phyloP scores from a whole-genome alignment of 306 rosid genomes.

The Luffa aegyptiaca region DNA sequence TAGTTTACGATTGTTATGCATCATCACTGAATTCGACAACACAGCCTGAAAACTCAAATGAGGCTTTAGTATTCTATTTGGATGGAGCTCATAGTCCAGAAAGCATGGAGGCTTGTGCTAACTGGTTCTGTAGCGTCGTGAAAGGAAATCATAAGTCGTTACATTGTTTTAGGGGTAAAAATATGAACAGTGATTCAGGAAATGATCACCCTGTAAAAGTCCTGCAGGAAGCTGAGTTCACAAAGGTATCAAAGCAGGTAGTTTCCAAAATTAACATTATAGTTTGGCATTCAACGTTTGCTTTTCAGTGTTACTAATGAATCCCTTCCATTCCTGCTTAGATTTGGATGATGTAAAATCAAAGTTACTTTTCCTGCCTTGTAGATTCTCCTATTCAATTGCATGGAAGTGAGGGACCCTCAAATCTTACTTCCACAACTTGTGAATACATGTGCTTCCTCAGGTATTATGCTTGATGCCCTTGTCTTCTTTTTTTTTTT shows the following conservation, averaged over 20 bases:
- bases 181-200: constrained; percentile 16
- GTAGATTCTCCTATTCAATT: constrained; percentile 77
- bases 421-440: constrained; percentile 54
- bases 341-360: neutral
- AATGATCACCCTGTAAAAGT: constrained; percentile 23
- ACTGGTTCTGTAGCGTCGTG: constrained; percentile 36
- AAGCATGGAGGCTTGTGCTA: constrained; percentile 63
- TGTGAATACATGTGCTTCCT: constrained; percentile 49
- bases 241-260: constrained; percentile 40
- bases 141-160: constrained; percentile 19
- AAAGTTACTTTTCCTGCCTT: constrained; percentile 12
- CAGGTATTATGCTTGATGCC: constrained; percentile 32
- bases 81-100: constrained; percentile 94
- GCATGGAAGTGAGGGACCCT: constrained; percentile 72
- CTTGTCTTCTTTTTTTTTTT: neutral
- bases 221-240: constrained; percentile 14
- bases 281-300: neutral
- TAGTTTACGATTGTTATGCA: constrained; percentile 30
- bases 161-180: constrained; percentile 14
- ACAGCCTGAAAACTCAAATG: constrained; percentile 25
- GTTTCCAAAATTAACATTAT: neutral
- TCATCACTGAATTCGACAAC: constrained; percentile 17
- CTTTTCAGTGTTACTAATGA: neutral
- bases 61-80: constrained; percentile 58
- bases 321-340: neutral